Conservation (phyloP, 371 early-diverging fungal species). For the Saksenaea vasiformis region DNA sequence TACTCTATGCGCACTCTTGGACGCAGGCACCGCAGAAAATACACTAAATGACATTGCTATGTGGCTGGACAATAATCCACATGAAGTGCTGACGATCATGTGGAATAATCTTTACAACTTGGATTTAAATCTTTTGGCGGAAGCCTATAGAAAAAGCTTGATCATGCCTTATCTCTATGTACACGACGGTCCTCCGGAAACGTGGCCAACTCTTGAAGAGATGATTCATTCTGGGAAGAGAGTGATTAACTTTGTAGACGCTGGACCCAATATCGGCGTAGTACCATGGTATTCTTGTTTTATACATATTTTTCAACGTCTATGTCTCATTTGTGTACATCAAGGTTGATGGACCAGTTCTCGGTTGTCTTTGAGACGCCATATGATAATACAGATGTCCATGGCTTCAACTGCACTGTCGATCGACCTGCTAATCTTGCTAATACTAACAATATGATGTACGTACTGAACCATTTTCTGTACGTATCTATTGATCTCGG, state of each 20-base stretch:
- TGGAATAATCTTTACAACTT: slow-evolving; percentile 67
- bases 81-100: slow-evolving; percentile 73
- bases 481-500: slow-evolving; percentile 38
- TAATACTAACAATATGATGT: slow-evolving; percentile 36
- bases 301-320: not conserved
- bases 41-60: slow-evolving; percentile 48
- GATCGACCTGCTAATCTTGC: slow-evolving; percentile 46
- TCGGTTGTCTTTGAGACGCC: slow-evolving; percentile 59
- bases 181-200: slow-evolving; percentile 15
- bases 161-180: slow-evolving; percentile 53
- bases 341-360: slow-evolving; percentile 57
- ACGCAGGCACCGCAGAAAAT: slow-evolving; percentile 56
- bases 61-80: slow-evolving; percentile 60
- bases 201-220: slow-evolving; percentile 70
- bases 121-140: slow-evolving; percentile 36
- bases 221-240: slow-evolving; percentile 65
- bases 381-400: slow-evolving; percentile 31
- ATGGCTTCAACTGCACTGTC: slow-evolving; percentile 47
- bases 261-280: slow-evolving; percentile 40
- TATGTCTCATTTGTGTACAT: not conserved
- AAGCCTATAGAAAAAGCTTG: slow-evolving; percentile 51
- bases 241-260: slow-evolving; percentile 67
- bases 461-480: slow-evolving; percentile 61
- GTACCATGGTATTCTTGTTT: slow-evolving; percentile 59
- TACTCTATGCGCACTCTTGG: slow-evolving; percentile 56